Evolutionary conservation across 768 basidiomycete genomes (phyloP).

Genomic region (Pilatotrama ljubarskyi): DNA sequence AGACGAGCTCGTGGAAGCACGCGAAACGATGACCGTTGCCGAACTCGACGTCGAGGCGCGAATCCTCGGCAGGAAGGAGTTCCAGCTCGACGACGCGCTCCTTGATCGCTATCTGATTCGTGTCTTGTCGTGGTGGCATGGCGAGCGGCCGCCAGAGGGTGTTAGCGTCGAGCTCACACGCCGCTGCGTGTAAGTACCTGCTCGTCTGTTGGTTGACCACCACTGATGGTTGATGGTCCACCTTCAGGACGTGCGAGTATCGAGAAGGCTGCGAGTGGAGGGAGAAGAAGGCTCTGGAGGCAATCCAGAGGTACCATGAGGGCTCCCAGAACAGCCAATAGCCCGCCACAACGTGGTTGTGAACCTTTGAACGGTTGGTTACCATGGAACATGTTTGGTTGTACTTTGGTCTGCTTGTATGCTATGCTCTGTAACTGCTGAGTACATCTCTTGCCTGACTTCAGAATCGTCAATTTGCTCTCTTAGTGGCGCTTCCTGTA

Average conservation of each 20-base stretch:
- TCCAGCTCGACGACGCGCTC: constrained; percentile 51
- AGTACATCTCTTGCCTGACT: no score
- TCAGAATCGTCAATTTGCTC: no score
- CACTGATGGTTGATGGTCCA: constrained; percentile 1
- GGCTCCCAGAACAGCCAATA: no score
- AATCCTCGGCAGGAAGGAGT: constrained; percentile 67
- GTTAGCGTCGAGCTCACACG: constrained; percentile 59
- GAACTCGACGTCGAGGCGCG: constrained; percentile 16
- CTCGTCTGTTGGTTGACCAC: neutral
- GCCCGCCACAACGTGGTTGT: no score
- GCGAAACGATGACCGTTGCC: constrained; percentile 7
- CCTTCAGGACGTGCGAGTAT: constrained; percentile 79
- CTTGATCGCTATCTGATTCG: constrained; percentile 55
- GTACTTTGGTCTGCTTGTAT: no score
- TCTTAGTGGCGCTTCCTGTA: no score
- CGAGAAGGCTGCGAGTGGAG: constrained; percentile 80
- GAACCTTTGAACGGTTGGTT: no score
- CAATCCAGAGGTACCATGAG: neutral
- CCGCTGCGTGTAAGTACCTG: constrained; percentile 63
- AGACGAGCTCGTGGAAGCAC: constrained; percentile 2
- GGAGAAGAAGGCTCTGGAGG: constrained; percentile 49
- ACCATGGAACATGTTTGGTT: no score
- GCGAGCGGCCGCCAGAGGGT: constrained; percentile 65
- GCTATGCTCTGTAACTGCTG: no score
- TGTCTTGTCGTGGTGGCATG: constrained; percentile 76